Conservation (phyloP, 768 basidiomycete species). For the Rhizopogon rudus region DNA sequence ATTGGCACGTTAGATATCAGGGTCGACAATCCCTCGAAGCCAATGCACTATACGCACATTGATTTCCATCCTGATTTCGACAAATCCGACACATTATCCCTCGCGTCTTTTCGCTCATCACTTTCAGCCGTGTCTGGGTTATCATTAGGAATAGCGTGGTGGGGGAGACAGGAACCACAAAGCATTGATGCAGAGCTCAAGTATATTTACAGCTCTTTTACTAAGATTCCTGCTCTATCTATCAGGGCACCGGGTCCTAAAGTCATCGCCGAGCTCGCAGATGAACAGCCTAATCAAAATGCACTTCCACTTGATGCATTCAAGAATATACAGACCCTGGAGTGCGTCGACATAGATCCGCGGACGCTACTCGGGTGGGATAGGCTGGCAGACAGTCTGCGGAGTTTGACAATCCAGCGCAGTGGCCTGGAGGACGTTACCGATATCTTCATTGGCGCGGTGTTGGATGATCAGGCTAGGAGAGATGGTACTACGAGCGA, state of each 20-base stretch:
- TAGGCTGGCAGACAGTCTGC: slow-evolving; percentile 60
- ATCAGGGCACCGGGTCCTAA: slow-evolving; percentile 61
- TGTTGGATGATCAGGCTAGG: slow-evolving; percentile 69
- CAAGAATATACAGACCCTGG: slow-evolving; percentile 76
- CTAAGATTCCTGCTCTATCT: slow-evolving; percentile 77
- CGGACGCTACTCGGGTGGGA: slow-evolving; percentile 83
- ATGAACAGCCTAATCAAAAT: slow-evolving; percentile 65
- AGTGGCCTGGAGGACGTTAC: slow-evolving; percentile 81
- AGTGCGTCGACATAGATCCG: slow-evolving; percentile 79
- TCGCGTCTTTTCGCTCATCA: slow-evolving; percentile 72
- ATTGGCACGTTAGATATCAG: slow-evolving; percentile 79
- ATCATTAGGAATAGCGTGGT: slow-evolving; percentile 73
- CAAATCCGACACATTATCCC: slow-evolving; percentile 70
- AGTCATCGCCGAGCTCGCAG: slow-evolving; percentile 61
- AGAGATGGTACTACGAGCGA: slow-evolving; percentile 50
- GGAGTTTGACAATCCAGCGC: slow-evolving; percentile 69
- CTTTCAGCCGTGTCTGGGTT: slow-evolving; percentile 71
- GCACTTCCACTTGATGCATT: slow-evolving; percentile 81
- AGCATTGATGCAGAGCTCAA: slow-evolving; percentile 71
- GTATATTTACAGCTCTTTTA: slow-evolving; percentile 86
- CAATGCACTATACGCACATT: slow-evolving; percentile 69
- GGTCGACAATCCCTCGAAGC: slow-evolving; percentile 67
- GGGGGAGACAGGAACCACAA: slow-evolving; percentile 54
- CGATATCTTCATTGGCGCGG: slow-evolving; percentile 71
- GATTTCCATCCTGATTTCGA: slow-evolving; percentile 39